phyloP scores from a whole-genome alignment of 306 rosid genomes.

The Medicago ruthenica region DNA sequence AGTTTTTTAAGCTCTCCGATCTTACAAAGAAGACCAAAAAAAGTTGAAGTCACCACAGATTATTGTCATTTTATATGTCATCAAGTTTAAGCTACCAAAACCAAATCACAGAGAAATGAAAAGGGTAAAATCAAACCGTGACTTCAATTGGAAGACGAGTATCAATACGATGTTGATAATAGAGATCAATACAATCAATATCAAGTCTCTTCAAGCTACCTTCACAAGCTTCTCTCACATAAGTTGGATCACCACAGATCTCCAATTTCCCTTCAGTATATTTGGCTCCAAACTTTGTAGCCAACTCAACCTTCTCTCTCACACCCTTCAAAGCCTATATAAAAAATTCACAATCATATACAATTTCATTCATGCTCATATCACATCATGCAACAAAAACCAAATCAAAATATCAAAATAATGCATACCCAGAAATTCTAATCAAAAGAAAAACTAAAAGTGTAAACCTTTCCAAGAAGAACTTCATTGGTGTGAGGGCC shows the following conservation, averaged over 20 bases:
- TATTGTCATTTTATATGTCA: neutral
- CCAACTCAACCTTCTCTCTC: conserved; percentile 60
- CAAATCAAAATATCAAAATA: too few species aligned
- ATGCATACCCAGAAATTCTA: neutral
- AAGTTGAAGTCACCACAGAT: neutral
- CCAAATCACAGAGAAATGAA: neutral
- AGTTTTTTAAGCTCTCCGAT: conserved; percentile 65
- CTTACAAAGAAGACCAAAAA: neutral
- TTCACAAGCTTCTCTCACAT: conserved; percentile 75
- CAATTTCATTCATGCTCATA: too few species aligned
- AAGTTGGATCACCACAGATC: conserved; percentile 61
- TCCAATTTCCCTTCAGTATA: conserved; percentile 29
- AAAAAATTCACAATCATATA: neutral
- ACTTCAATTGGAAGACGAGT: conserved; percentile 71
- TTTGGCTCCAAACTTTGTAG: conserved; percentile 60
- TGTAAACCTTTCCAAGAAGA: conserved; percentile 64
- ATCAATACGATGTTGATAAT: conserved; percentile 76
- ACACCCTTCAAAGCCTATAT: conserved; percentile 49
- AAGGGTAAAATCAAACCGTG: conserved; percentile 48
- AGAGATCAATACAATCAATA: conserved; percentile 65
- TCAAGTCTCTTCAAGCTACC: conserved; percentile 67
- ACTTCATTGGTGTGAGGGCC: conserved; percentile 73
- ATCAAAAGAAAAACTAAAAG: conserved; percentile 1
- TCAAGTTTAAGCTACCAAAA: neutral
- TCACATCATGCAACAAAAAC: too few species aligned